phyloP scores from a whole-genome alignment of 2,329 filamentous ascomycete species.

The Cladosporium sp. region DNA sequence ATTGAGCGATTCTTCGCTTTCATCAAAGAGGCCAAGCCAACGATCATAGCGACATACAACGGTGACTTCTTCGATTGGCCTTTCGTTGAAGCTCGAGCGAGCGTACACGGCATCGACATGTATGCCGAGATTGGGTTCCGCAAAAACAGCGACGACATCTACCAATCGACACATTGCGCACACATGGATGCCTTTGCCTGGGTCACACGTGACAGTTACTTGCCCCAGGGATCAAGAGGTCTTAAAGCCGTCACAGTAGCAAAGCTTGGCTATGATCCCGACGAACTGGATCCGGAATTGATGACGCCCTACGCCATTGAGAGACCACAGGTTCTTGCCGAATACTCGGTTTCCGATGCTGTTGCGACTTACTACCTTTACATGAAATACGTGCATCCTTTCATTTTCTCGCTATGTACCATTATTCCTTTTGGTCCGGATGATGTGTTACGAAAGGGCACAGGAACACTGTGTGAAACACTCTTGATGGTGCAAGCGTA shows the following conservation, averaged over 20 bases:
- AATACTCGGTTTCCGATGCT: constrained; percentile 98
- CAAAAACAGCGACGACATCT: constrained; percentile 93
- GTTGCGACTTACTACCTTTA: constrained; percentile 98
- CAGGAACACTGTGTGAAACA: constrained; percentile 99
- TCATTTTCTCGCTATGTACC: constrained; percentile 97
- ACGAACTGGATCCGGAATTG: constrained; percentile 93
- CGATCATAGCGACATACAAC: constrained; percentile 99
- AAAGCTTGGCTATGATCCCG: constrained; percentile 96
- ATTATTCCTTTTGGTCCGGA: constrained; percentile 91
- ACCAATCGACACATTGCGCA: constrained; percentile 90
- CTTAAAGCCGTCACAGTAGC: constrained; percentile 96
- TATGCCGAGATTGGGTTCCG: constrained; percentile 97
- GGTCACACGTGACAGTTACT: constrained; percentile 97
- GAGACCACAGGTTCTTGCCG: constrained; percentile 86
- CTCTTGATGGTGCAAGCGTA: constrained; percentile 98
- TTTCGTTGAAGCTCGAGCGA: constrained; percentile 89
- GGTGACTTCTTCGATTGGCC: constrained; percentile 99
- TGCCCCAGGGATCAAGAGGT: constrained; percentile 94
- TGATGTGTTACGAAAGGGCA: constrained; percentile 90
- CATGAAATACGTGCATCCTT: constrained; percentile 99
- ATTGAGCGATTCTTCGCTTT: constrained; percentile 93
- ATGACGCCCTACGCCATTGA: constrained; percentile 90
- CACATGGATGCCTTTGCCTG: constrained; percentile 99
- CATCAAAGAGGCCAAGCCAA: constrained; percentile 89
- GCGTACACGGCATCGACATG: constrained; percentile 96